Evolutionary conservation across 208 protist genomes (phyloP), one percentile per base, ranked within the genome.

Genomic region (Leishmania tarentolae): DNA sequence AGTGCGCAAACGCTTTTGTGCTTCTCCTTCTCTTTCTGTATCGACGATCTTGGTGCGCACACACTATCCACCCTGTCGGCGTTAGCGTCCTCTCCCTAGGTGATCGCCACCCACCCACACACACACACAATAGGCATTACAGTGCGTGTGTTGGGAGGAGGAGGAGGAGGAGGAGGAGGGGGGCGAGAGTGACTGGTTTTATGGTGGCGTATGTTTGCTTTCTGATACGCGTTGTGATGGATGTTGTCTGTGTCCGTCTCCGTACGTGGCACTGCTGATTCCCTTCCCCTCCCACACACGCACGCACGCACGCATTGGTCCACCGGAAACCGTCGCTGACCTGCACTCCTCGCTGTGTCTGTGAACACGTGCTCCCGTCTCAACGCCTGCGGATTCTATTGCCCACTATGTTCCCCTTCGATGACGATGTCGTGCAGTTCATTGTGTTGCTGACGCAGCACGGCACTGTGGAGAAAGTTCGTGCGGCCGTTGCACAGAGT

Each of bases 401-500:
- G 69, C 50, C 35, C 42, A 73, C 15, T 1, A 56, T 46, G 42
- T 63, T 82, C 8, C 83, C 81, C 19, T 90, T 90, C 72, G 77
- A 76, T 15, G 87, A 94, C 70, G 90, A 95, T 35, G 93, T 94
- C 9, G 70, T 95, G 63, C 57, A 89, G 50, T 89, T 91, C 50
- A 83, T 94, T 63, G 78, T 87, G 47, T 70, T 84, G 37, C 89
- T 97, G 57, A 90, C 88, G 74, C 79, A 88, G 75, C 86, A 83
- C 28, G 86, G 87, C 66, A 90, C 91, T 2, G 81, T 80, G 50
- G 47, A 87, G n/a, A 75, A 90, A 57, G 84, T 97, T n/a, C 88
- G 85, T 28, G 86, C 84, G 19, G 93, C 93, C 4, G 75, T 97
- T 31, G 7, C 35, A 9, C 77, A 75, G 13, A 86, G 90, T 59